Percentiles rank a stretch among this genome's conserved stretches.
Evolutionary conservation across 169 alveolate species (phyloP).

Genomic region (Neospora caninum): DNA sequence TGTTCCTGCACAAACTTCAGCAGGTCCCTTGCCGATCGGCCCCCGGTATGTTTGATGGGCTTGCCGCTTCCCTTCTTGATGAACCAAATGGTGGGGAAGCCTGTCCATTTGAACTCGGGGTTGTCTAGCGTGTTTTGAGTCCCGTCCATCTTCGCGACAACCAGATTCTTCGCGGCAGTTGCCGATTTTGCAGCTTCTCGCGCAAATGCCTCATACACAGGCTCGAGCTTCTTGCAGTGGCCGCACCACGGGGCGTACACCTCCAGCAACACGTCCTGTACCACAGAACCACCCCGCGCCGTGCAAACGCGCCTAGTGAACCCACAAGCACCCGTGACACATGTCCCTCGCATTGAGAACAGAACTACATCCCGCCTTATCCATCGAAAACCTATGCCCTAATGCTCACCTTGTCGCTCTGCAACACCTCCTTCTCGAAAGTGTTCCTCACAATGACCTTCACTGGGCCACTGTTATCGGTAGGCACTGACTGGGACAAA

Average conservation of each 20-base stretch:
- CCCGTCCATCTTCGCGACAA: slow-evolving; percentile 65
- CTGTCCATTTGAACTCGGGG: background rate
- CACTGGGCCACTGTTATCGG: background rate
- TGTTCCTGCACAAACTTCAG: slow-evolving; percentile 37
- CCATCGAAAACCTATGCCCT: background rate
- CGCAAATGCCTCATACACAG: slow-evolving; percentile 79
- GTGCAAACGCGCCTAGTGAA: background rate
- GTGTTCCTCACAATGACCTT: slow-evolving; percentile 45
- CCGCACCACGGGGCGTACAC: slow-evolving; percentile 98
- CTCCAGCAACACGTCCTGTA: slow-evolving; percentile 91
- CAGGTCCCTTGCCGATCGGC: slow-evolving; percentile 28
- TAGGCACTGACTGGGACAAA: slow-evolving; percentile 85
- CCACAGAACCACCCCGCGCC: slow-evolving; percentile 18
- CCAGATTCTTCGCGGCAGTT: slow-evolving; percentile 42
- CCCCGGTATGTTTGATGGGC: slow-evolving; percentile 42
- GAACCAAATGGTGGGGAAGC: slow-evolving; percentile 64
- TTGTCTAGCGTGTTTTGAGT: slow-evolving; percentile 44
- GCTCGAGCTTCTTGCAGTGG: slow-evolving; percentile 94
- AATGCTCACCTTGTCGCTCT: slow-evolving; percentile 40
- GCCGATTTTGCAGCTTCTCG: slow-evolving; percentile 54
- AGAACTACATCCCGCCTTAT: background rate
- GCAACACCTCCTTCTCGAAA: slow-evolving; percentile 48
- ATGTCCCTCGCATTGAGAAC: background rate
- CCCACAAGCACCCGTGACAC: slow-evolving; percentile 91
- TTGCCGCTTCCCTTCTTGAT: slow-evolving; percentile 48